phyloP scores from a whole-genome alignment of 768 basidiomycete genomes.

The Terana coerulea region DNA sequence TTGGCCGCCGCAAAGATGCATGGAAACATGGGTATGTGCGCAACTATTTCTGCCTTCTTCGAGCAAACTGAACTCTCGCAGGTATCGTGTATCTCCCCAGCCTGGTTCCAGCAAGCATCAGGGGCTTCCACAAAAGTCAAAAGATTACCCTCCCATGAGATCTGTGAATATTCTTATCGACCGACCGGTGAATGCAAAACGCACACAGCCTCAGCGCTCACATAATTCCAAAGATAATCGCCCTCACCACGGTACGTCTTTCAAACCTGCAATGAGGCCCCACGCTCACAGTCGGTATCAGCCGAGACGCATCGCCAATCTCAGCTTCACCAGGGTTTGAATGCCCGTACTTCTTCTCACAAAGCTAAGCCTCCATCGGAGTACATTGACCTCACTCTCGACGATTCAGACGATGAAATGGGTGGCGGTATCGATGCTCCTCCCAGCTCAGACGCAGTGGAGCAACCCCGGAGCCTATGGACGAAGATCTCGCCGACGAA shows the following conservation, averaged over 20 bases:
- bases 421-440: no score
- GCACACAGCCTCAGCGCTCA: background rate
- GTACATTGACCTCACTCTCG: constrained; percentile 11
- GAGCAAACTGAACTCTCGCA: no score
- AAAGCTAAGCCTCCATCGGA: background rate
- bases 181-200: constrained; percentile 1
- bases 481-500: background rate
- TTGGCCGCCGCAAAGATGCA: constrained; percentile 29
- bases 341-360: constrained; percentile 11
- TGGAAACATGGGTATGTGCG: constrained; percentile 25
- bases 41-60: no score
- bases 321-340: no score
- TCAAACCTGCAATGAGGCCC: background rate
- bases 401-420: constrained; percentile 1
- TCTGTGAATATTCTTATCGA: background rate
- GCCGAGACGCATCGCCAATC: no score
- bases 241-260: background rate
- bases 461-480: no score
- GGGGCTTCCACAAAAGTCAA: background rate
- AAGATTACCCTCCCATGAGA: background rate
- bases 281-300: no score
- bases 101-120: background rate
- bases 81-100: no score
- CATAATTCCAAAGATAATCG: background rate
- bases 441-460: no score